A percentile compares a stretch with the other conserved stretches of the same genome.
These are phyloP conservation scores for Eucalyptus pumila DNA, from an alignment of 345 rosid genomes.

Conservation along the genomic window DNA sequence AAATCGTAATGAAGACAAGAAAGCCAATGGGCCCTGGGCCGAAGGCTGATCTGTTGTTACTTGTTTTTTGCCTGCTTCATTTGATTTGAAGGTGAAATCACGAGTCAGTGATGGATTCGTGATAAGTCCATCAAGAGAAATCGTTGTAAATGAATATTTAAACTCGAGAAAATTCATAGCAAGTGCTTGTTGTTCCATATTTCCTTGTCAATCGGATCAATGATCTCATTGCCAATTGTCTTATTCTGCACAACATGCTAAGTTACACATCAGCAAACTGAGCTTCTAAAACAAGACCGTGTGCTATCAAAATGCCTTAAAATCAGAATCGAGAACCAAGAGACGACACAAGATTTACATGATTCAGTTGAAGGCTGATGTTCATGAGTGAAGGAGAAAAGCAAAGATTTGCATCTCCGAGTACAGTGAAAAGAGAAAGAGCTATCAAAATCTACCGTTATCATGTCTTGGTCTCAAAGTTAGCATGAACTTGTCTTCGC, in stretches of 20 bases:
- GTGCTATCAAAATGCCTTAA: neutral
- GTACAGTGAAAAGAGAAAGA: neutral
- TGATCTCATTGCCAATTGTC: neutral
- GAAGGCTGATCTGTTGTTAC: neutral
- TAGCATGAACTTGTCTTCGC: neutral
- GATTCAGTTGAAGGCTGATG: neutral
- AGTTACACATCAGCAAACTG: neutral
- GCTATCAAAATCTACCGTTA: neutral
- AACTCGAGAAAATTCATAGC: rapidly evolving
- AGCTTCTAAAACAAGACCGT: rapidly evolving
- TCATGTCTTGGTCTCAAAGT: neutral
- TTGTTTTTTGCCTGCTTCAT: neutral
- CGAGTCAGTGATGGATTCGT: neutral
- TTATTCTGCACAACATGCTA: rapidly evolving
- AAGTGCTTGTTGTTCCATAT: neutral
- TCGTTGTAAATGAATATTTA: neutral
- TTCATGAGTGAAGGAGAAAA: rapidly evolving
- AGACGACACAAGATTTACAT: neutral
- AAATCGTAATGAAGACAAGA: no score
- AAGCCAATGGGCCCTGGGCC: no score
- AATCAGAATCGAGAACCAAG: rapidly evolving
- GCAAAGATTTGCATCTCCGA: neutral
- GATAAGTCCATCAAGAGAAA: neutral
- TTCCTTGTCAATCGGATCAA: neutral
- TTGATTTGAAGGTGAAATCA: neutral